phyloP scores from a whole-genome alignment of 306 rosid species.

The Vigna radiata region DNA sequence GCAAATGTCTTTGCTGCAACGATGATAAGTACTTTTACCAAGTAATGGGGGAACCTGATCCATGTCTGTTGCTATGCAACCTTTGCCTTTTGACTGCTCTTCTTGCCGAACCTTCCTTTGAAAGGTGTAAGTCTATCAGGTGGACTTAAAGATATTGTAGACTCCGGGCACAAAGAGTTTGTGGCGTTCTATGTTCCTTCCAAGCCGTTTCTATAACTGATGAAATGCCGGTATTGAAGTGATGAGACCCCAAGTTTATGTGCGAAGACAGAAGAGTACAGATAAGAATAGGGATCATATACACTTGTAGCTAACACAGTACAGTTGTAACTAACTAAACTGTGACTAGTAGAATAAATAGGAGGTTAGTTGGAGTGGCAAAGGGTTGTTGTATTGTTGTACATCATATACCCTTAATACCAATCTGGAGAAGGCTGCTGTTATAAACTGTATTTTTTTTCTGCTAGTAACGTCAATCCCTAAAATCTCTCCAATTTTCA shows the following conservation, averaged over 20 bases:
- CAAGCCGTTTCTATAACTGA: slow-evolving; percentile 12
- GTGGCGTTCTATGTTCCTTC: slow-evolving; percentile 41
- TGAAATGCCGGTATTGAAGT: not conserved
- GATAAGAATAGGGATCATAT: not conserved
- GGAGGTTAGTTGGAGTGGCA: not conserved
- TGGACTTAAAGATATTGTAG: slow-evolving; percentile 21
- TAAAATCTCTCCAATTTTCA: no score
- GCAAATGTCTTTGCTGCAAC: not conserved
- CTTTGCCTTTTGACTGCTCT: slow-evolving; percentile 38
- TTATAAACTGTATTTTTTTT: not conserved
- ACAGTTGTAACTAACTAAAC: not conserved
- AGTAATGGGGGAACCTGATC: not conserved
- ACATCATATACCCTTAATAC: not conserved
- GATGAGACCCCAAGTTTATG: not conserved
- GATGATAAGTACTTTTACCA: not conserved
- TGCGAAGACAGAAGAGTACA: not conserved
- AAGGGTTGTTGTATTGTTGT: not conserved
- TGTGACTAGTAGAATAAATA: not conserved
- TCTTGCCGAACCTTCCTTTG: slow-evolving; percentile 39
- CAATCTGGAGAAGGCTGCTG: not conserved
- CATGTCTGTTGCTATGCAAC: not conserved
- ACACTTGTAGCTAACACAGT: not conserved
- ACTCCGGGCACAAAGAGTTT: slow-evolving; percentile 22
- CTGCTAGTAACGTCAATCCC: not conserved
- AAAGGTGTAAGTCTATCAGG: slow-evolving; percentile 26